These are phyloP conservation scores for Arabis hirsuta DNA, from an alignment of 345 rosid species.

Conservation along the genomic window DNA sequence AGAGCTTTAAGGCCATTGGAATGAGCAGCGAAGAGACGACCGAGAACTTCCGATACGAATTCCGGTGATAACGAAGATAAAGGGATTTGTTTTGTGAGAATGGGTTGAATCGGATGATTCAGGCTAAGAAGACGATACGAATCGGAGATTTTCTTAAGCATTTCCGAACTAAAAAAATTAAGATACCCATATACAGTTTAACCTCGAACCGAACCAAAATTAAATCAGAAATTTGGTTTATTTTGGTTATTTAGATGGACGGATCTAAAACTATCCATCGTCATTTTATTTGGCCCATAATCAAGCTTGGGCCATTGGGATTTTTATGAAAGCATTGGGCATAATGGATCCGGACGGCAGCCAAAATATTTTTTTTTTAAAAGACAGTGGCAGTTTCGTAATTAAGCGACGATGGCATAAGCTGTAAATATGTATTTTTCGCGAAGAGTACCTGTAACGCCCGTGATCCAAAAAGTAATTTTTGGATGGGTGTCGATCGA, in stretches of 20 bases:
- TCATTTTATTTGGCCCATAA: no score
- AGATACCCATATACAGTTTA: not conserved
- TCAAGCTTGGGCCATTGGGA: no score
- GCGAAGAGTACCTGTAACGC: no score
- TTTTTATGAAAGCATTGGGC: no score
- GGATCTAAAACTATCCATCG: no score
- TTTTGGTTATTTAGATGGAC: not conserved
- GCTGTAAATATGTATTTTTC: no score
- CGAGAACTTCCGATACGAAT: slow-evolving; percentile 70
- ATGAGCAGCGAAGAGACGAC: slow-evolving; percentile 85
- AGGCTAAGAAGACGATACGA: slow-evolving; percentile 38
- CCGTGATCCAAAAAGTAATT: no score
- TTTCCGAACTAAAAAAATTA: not conserved
- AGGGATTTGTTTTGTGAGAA: slow-evolving; percentile 51
- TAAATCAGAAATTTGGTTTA: not conserved
- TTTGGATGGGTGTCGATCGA: no score
- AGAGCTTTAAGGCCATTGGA: slow-evolving; percentile 89
- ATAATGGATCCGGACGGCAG: no score
- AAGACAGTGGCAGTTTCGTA: no score
- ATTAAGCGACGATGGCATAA: no score
- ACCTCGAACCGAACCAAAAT: slow-evolving; percentile 17
- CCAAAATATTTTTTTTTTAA: no score
- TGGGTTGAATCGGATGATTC: slow-evolving; percentile 55
- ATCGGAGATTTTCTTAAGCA: slow-evolving; percentile 32
- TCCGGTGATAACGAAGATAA: slow-evolving; percentile 43